Base-by-base conservation (phyloP, 805 yeast genomes). In the Sugiyamaella mastotermitis region DNA sequence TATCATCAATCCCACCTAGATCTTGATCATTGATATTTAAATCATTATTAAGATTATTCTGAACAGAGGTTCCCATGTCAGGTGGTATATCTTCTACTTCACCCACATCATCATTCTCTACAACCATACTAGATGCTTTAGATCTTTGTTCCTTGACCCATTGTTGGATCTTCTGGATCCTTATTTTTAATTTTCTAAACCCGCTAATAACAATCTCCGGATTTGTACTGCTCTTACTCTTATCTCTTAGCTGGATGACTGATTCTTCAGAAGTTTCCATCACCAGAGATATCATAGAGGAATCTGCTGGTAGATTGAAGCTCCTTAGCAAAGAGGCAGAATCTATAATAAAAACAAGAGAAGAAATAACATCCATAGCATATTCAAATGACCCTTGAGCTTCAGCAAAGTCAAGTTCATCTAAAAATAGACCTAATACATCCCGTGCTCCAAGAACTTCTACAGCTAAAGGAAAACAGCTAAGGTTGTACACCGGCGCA, bases 361-460 rank as follows among this genome's bases (percentile, higher is more conserved):
- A 22, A 5, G 55, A 35, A 1, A 43, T 38, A n/a, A 50, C 48
- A 16, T 51, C 56, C 35, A 51, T 21, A 3, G 48, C 39, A 33
- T 45, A 43, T n/a, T 32, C 41, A 16, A 43, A 38, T 4, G 45
- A 38, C 1, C 56, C 53, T 28, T 50, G 51, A 11, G 33, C 33
- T 9, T 51, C 49, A 1, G 56, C 42, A n/a, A 42, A 31, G 2
- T 45, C 49, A 9, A 52, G 41, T 31, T 49, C 55, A 8, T 51
- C 54, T 26, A 51, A 39, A 24, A 52, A 27, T 23, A 46, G 36
- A 13, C 33, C 23, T 15, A 49, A 24, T 5, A 49, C 51, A 14
- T 37, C 37, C 8, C 31, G 26, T 11, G 49, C 49, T 10, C 57
- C 57, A 11, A 50, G 31, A n/a, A 43, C 29, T n/a, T 43, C 46